A percentile compares a stretch with the other conserved stretches of the same genome.
phyloP scores from a whole-genome alignment of 2,329 filamentous ascomycete species.

The Fusarium compactum region DNA sequence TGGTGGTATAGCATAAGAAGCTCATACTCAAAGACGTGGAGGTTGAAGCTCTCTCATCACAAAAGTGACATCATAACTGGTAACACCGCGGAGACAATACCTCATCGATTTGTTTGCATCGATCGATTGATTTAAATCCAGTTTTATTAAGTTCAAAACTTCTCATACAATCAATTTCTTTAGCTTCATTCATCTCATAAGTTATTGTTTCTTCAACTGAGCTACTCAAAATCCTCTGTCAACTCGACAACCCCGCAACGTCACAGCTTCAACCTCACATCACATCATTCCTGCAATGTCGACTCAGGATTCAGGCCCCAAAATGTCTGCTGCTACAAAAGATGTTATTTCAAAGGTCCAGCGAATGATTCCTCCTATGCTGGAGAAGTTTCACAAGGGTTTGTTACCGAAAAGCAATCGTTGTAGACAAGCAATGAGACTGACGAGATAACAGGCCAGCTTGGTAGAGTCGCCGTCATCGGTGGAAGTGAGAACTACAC shows the following conservation, averaged over 20 bases:
- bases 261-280: slow-evolving; percentile 1
- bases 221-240: background rate
- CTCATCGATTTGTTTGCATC: slow-evolving; percentile 23
- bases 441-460: slow-evolving; percentile 74
- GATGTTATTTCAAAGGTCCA: slow-evolving; percentile 83
- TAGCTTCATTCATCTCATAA: background rate
- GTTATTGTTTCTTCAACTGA: background rate
- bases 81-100: slow-evolving; percentile 27
- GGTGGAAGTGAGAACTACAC: slow-evolving; percentile 97
- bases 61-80: slow-evolving; percentile 39
- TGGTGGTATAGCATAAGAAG: background rate
- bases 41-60: slow-evolving; percentile 8
- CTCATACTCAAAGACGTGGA: background rate
- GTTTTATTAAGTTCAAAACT: background rate
- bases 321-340: slow-evolving; percentile 78
- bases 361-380: slow-evolving; percentile 93
- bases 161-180: background rate
- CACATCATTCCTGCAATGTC: slow-evolving; percentile 40
- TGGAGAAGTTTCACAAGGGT: slow-evolving; percentile 98
- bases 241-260: slow-evolving; percentile 9
- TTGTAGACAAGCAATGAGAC: slow-evolving; percentile 4
- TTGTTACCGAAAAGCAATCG: slow-evolving; percentile 32
- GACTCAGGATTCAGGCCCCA: slow-evolving; percentile 44
- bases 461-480: slow-evolving; percentile 92
- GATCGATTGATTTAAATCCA: slow-evolving; percentile 12